Conservation (phyloP, 1,139 yeast genomes). For the Saccharomyces hybrid region DNA sequence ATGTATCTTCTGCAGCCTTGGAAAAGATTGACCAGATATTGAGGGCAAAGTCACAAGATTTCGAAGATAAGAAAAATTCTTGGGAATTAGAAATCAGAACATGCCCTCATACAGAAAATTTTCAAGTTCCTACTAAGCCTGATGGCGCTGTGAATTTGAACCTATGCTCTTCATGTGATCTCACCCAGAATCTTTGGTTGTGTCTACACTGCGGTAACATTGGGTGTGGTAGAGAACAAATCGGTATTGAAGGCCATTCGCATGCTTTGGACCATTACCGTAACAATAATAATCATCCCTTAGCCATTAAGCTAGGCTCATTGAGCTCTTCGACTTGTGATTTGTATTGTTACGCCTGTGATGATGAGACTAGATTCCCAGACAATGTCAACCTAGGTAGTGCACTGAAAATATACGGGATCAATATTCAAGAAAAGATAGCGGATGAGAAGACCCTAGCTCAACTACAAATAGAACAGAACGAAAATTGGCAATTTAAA, state of each 20-base stretch:
- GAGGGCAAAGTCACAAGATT: slow-evolving; percentile 55
- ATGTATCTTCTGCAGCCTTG: slow-evolving; percentile 12
- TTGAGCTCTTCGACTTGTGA: slow-evolving; percentile 65
- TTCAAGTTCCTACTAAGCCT: slow-evolving; percentile 36
- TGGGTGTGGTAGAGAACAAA: slow-evolving; percentile 92
- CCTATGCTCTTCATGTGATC: slow-evolving; percentile 56
- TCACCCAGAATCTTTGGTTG: slow-evolving; percentile 78
- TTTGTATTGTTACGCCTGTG: slow-evolving; percentile 79
- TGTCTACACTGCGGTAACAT: slow-evolving; percentile 81
- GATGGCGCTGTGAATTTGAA: slow-evolving; percentile 33
- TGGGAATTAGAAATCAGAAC: slow-evolving; percentile 87
- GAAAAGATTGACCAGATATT: slow-evolving; percentile 44
- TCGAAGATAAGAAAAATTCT: slow-evolving; percentile 67
- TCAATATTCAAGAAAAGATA: slow-evolving; percentile 51
- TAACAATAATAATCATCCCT: slow-evolving; percentile 49
- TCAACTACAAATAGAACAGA: slow-evolving; percentile 87
- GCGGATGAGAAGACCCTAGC: slow-evolving; percentile 71
- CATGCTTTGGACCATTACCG: slow-evolving; percentile 76
- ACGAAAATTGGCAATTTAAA: slow-evolving; percentile 85
- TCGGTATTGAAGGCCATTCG: slow-evolving; percentile 85
- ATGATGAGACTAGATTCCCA: slow-evolving; percentile 81
- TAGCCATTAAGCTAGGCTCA: slow-evolving; percentile 88
- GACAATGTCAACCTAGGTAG: slow-evolving; percentile 34
- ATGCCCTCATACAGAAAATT: slow-evolving; percentile 62
- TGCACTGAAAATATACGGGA: slow-evolving; percentile 55